Conservation (phyloP, 257 asterid genomes). For the Solanum phureja region DNA sequence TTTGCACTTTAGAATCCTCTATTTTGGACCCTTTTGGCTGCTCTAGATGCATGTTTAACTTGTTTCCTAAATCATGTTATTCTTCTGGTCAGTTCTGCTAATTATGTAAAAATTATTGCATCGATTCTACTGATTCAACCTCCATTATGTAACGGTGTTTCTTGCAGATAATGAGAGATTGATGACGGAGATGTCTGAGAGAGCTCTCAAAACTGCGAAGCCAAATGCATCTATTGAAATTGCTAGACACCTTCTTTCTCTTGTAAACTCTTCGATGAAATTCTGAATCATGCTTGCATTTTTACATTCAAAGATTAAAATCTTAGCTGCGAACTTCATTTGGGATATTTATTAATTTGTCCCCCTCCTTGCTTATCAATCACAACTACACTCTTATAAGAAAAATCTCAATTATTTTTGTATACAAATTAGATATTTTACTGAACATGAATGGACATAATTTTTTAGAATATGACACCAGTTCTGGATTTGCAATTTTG, state of each 20-base stretch:
- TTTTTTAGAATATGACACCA: background rate
- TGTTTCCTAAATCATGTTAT: background rate
- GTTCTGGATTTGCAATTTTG: background rate
- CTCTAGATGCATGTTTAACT: background rate
- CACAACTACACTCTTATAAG: background rate
- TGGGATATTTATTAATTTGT: background rate
- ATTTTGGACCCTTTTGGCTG: background rate
- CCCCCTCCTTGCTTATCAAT: background rate
- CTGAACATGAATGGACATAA: background rate
- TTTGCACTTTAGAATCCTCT: background rate
- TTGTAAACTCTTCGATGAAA: conserved; percentile 11
- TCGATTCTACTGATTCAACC: background rate
- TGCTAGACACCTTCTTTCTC: conserved; percentile 27
- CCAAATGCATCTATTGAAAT: conserved; percentile 38
- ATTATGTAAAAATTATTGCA: background rate
- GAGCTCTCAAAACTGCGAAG: conserved; percentile 44
- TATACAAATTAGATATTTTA: background rate
- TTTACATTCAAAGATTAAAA: background rate
- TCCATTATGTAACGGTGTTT: background rate
- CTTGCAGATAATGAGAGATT: conserved; percentile 28
- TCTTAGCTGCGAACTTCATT: background rate
- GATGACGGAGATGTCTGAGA: conserved; percentile 34
- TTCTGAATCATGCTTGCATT: background rate
- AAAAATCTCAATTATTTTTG: background rate
- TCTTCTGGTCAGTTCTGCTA: background rate